phyloP scores from a whole-genome alignment of 306 rosid genomes.

The Ochetophila trinervis region DNA sequence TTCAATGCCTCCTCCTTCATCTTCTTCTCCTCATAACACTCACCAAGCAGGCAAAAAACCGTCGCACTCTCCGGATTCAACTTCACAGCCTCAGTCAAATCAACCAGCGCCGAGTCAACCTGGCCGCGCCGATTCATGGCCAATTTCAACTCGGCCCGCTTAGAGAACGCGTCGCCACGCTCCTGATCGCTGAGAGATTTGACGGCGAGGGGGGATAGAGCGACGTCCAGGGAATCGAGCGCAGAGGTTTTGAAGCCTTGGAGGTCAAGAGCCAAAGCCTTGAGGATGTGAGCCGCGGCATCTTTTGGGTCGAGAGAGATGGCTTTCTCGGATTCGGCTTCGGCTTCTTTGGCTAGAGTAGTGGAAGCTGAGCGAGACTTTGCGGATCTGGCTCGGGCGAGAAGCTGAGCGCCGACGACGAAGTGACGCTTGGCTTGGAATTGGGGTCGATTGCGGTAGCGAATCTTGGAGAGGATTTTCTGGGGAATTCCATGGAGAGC shows the following conservation, averaged over 20 bases:
- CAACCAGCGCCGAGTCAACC: slow-evolving; percentile 56
- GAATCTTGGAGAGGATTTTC: background rate
- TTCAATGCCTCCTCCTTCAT: slow-evolving; percentile 66
- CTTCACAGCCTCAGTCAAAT: slow-evolving; percentile 54
- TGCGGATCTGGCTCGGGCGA: slow-evolving; percentile 48
- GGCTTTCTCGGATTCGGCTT: slow-evolving; percentile 57
- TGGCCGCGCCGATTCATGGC: slow-evolving; percentile 32
- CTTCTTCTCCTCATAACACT: slow-evolving; percentile 69
- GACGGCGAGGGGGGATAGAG: slow-evolving; percentile 64
- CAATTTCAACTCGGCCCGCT: slow-evolving; percentile 69
- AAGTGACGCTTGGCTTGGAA: slow-evolving; percentile 45
- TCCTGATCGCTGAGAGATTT: slow-evolving; percentile 48
- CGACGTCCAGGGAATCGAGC: slow-evolving; percentile 65
- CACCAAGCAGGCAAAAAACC: slow-evolving; percentile 64
- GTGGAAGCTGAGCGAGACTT: slow-evolving; percentile 33
- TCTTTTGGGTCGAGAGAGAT: slow-evolving; percentile 61
- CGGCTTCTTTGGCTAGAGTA: slow-evolving; percentile 40
- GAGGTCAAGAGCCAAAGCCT: slow-evolving; percentile 59
- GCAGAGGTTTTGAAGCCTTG: slow-evolving; percentile 75
- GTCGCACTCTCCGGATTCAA: slow-evolving; percentile 50
- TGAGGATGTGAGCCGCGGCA: slow-evolving; percentile 68
- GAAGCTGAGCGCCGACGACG: slow-evolving; percentile 60
- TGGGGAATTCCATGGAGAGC: background rate
- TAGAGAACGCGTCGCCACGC: slow-evolving; percentile 71
- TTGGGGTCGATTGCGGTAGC: background rate